Evolutionary conservation across 768 basidiomycete genomes (phyloP), one percentile per base, ranked within the genome.

Genomic region (Russula virescens): DNA sequence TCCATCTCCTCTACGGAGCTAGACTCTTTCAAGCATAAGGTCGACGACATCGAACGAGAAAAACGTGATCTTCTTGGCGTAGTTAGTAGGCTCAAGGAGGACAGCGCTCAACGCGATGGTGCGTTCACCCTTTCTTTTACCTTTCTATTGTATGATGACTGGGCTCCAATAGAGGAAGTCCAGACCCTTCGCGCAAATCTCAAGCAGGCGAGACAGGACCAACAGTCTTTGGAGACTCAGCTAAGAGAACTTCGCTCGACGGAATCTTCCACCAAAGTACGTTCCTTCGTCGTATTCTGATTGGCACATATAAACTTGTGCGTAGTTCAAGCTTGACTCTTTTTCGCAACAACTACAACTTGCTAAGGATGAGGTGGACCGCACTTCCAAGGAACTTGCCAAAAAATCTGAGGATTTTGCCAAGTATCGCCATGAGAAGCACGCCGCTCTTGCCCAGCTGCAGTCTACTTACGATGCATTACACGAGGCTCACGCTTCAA

Each of bases 1-100:
- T 78, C 83, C 13, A 78, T 83, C 0, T 86, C 89, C 2, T 84
- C 85, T 4, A 75, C 78, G 1, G 88, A 88, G 70, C 72, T 84
- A 9, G 85, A 84, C 40, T 71, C 75, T 7, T 71, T 91, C 42
- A 84, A 80, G 66, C 80, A 75, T 59, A 82, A 83, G 43, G 75
- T 88, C 5, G 85, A 91, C 23, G 89, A 91, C 63, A 81, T 82
- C 1, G 92, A 97, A 66, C 81, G 89, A 58, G 95, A 97, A 78
- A 97, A 97, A 75, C 84, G 93, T 38, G 92, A 95, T 65, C 81
- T 97, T 51, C 79, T 95, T 47, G 84, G 82, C 31, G 88, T 94
- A 48, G 83, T 94, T 5, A 93, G 89, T 72, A 81, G 90, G 57
- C 75, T 94, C 65, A 89, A 92, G 72, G 84, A 90, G 68, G 89